Evolutionary conservation across 2,329 filamentous ascomycete genomes (phyloP), one percentile per base, ranked within the genome.

Genomic region (Chrysoporthe austroafricana): DNA sequence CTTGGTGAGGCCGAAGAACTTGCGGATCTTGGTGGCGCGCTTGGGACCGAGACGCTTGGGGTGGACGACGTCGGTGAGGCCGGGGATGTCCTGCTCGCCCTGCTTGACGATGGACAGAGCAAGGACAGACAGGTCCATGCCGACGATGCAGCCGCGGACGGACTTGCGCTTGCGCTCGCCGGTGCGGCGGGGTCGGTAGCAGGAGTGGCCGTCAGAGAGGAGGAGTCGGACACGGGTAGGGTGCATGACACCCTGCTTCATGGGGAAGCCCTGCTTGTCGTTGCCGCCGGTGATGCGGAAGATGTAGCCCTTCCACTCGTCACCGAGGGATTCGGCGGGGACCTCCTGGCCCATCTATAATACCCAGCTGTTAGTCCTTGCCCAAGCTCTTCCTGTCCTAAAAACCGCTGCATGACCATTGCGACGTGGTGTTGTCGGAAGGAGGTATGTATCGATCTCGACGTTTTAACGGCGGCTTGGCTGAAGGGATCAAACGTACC

Each of bases 201-300:
- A 99, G 77, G 93, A 96, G 92, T 98, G 96, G 83, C 96, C 96
- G 67, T 97, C 94, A 81, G 91, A 82, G 81, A 99, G 93, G 79
- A 99, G 92, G 76, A 99, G 94, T 77, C 93, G 91, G 86, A 97
- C 96, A 96, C 96, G 96, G 83, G 93, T 96, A 79, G 96, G 94
- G 84, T 97, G 92, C 89, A 99, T 95, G 83, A 97, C 92, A 89
- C 96, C 96, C 91, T 99, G 96, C 94, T 99, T 99, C 96, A 99
- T 99, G 78, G 96, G 96, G 90, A 99, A 99, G 88, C 96, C 96
- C 89, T 99, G 96, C 93, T 99, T 99, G 92, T 99, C 96, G 92
- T 99, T 99, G 82, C 96, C 96, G 81, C 96, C 96, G 79, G 96
- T 99, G 88, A 99, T 98, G 83, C 90, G 91, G 91, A 99, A 94